A percentile compares a stretch with the other conserved stretches of the same genome.
These are phyloP conservation scores for Trichoderma sp. DNA, from an alignment of 2,329 filamentous ascomycete genomes.

Conservation along the genomic window DNA sequence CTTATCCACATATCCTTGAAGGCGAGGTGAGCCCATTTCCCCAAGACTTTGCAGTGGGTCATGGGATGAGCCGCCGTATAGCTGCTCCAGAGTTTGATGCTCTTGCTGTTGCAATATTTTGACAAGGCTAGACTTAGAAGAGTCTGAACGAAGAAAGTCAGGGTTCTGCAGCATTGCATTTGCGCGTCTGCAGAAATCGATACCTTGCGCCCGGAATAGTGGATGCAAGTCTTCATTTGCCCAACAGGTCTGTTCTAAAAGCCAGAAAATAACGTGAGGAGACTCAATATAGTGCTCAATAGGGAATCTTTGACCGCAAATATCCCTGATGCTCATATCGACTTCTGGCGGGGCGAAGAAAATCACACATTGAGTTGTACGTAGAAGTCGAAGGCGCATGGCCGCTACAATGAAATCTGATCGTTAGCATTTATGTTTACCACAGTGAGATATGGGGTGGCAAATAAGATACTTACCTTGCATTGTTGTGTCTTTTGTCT, in stretches of 20 bases:
- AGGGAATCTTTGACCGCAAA: constrained; percentile 24
- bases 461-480: constrained; percentile 48
- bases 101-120: constrained; percentile 48
- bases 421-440: neutral
- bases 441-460: neutral
- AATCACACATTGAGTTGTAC: constrained; percentile 54
- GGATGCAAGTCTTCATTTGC: constrained; percentile 60
- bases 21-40: neutral
- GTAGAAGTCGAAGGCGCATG: constrained; percentile 64
- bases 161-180: constrained; percentile 50
- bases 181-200: constrained; percentile 59
- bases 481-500: constrained; percentile 62
- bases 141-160: constrained; percentile 41
- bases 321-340: constrained; percentile 59
- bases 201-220: constrained; percentile 61
- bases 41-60: neutral
- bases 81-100: constrained; percentile 56
- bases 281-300: constrained; percentile 24
- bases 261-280: constrained; percentile 52
- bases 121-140: constrained; percentile 39
- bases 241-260: constrained; percentile 64
- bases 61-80: constrained; percentile 50
- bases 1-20: neutral
- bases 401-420: constrained; percentile 48
- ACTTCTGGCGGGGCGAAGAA: constrained; percentile 63